Evolutionary conservation across 2,329 filamentous ascomycete genomes (phyloP), one percentile per base, ranked within the genome.

Genomic region (Phialophora tarda): DNA sequence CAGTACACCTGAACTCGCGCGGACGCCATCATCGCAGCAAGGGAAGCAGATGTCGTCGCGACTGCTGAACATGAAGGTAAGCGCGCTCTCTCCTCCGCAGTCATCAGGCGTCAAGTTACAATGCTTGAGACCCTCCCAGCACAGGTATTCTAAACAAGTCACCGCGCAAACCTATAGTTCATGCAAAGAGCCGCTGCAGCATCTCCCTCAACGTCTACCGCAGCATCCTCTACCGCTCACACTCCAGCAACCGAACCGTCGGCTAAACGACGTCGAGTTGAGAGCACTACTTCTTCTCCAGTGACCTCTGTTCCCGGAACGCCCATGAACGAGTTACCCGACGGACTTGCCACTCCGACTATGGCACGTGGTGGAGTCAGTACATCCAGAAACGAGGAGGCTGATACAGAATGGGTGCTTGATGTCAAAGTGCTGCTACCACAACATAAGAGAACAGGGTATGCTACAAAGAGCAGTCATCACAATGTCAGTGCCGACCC

Each of bases 51-150:
- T 73, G 67, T 73, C 71, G 51, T 71, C 70, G 17, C 65, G 71
- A 54, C 65, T 73, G 28, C 57, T 73, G 64, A 73, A 71, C 56
- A 72, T 73, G 71, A 73, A 73, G 66, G 71, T 73, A 54, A 66
- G 64, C n/a, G 28, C 24, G 0, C 14, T 32, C 11, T 55, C 28
- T 24, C 28, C 57, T 14, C 63, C 38, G 32, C 8, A 30, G 41
- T 21, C 23, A 23, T 30, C 56, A 62, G 30, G 24, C n/a, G 51
- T 41, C 53, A 14, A 21, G 28, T 30, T 24, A 34, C 51, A 17
- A 24, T n/a, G 21, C 17, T 24, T n/a, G 14, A 41, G 28, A 34
- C n/a, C 23, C 41, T 32, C 23, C 28, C 53, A n/a, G 14, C 28
- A 55, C 8, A 55, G 28, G 26, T 55, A 24, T 51, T 51, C 48